Evolutionary conservation across 2,329 filamentous ascomycete species (phyloP), one percentile per base, ranked within the genome.

Genomic region (Furcasterigmium furcatum): DNA sequence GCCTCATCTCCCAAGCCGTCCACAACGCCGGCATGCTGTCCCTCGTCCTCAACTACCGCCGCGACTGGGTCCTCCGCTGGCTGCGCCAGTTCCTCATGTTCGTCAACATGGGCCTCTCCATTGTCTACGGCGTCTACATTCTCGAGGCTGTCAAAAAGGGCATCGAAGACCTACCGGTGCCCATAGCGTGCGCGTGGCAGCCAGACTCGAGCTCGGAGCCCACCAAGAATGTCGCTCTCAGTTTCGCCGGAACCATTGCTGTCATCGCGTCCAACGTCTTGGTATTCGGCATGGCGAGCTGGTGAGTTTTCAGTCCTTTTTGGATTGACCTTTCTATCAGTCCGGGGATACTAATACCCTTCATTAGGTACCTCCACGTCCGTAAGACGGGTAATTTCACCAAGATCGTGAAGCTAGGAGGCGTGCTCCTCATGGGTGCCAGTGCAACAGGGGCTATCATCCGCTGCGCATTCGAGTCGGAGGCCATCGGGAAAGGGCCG

Each of bases 51-150:
- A 82, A 86, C 56, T 85, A 84, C 65, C 80, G 79, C 52, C 67
- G 82, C 24, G 82, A 87, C 61, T 82, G 79, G 78, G 79, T 87
- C 0, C 65, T 87, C 41, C 71, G 82, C 38, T 86, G 82, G 82
- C 64, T 87, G 54, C 71, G 83, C 19, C 80, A 85, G 58, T 65
- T 77, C 19, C 72, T 86, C 53, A 87, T 87, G 81, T 73, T 85
- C 48, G 70, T 79, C 49, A 87, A 85, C 61, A 65, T 86, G 49
- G 71, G 70, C 1, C 71, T 87, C 13, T 79, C 76, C 5, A 76
- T 75, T 43, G 64, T 79, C 4, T 76, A 71, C 27, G 79, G 80
- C 8, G 60, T 80, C 14, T 80, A 79, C 53, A 72, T 84, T 35
- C 65, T 85, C 19, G 70, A 74, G 53, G 72, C 69, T 16, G 78